Evolutionary conservation across 1,284 basidiomycete genomes (phyloP), one percentile per base, ranked within the genome.

Genomic region (Austroboletus niveus): DNA sequence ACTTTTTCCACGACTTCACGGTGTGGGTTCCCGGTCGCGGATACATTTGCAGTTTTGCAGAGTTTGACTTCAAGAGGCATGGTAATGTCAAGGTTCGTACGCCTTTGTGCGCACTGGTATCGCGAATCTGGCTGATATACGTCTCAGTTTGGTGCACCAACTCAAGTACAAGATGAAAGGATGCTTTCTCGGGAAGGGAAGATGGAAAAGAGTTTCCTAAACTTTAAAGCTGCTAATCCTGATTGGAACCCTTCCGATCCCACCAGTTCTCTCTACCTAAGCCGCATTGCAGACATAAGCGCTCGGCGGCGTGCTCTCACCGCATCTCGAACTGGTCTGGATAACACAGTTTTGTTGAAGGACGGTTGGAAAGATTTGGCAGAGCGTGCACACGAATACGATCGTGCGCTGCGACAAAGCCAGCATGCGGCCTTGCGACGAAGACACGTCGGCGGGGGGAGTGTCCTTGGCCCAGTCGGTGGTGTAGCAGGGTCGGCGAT

Each of bases 191-290:
- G 90, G 59, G 90, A 95, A 60, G 90, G 92, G 49, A 97, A 98
- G 78, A 98, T 99, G 94, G 96, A 99, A 76, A 95, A 98, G 75
- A 91, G 87, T 62, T 94, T 99, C 72, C 74, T 98, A 35, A 94
- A 93, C 64, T 99, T 99, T 80, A 96, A 94, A 75, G 92, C 92
- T 42, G 88, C 92, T 11, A 92, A 98, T 72, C 94, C 94, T 10
- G 92, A 94, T 62, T 98, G 94, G 94, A 89, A 85, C 58, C 94
- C 94, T 1, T 77, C 81, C 2, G 93, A 98, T 66, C 90, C 91
- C 0, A 80, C 85, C 14, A 86, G 91, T 7, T 94, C 92, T 1
- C 74, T 94, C 12, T 94, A 93, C 67, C 81, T 96, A 42, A 89
- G 81, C 59, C 81, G 88, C 42, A 84, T 96, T 69, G 86, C 89